These are phyloP conservation scores for Oryza punctata DNA, from an alignment of 176 grass and related monocot genomes.

Conservation along the genomic window DNA sequence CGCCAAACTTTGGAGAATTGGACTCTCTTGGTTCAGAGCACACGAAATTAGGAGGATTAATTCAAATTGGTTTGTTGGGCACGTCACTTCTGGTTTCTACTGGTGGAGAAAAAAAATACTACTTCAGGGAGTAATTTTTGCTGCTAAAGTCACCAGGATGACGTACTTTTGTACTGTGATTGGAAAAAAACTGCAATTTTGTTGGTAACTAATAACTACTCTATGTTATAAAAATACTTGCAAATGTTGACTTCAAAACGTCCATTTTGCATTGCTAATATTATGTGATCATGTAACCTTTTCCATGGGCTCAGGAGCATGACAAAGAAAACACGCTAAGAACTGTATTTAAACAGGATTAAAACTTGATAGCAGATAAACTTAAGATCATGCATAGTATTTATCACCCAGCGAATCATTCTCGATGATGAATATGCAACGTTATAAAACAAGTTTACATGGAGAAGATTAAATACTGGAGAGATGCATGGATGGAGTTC, in stretches of 20 bases:
- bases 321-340: neutral
- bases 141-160: neutral
- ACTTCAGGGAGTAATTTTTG: slow-evolving; percentile 1
- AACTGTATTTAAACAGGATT: neutral
- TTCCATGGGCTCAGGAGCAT: neutral
- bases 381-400: neutral
- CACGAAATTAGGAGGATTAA: neutral
- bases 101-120: neutral
- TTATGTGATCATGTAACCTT: too few relatives aligned
- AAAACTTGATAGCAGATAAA: neutral
- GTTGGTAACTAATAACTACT: neutral
- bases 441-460: neutral
- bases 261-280: neutral
- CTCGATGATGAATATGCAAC: neutral
- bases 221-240: neutral
- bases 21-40: neutral
- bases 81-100: neutral
- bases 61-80: neutral
- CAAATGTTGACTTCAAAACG: neutral
- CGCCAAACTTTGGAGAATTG: slow-evolving; percentile 24
- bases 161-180: neutral
- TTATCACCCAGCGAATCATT: neutral
- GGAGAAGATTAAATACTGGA: neutral
- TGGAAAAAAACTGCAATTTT: neutral
- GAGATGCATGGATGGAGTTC: neutral